Conservation (phyloP, 2,329 filamentous ascomycete genomes). For the Microsporum audouinii region DNA sequence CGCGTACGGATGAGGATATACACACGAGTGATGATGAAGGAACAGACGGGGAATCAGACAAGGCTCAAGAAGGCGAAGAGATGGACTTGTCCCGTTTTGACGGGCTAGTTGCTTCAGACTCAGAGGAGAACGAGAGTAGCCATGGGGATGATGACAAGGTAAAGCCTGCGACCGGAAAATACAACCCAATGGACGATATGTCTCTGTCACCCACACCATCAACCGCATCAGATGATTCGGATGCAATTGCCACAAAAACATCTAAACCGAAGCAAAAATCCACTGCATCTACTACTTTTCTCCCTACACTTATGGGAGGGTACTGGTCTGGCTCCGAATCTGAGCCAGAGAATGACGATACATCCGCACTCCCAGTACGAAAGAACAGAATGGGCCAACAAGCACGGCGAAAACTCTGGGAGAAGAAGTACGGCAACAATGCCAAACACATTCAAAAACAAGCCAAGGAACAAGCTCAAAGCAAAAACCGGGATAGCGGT, state of each 20-base stretch:
- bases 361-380: slow-evolving; percentile 31
- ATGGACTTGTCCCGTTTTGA: slow-evolving; percentile 22
- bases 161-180: slow-evolving; percentile 3
- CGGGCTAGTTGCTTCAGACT: slow-evolving; percentile 25
- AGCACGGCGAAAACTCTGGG: slow-evolving; percentile 49
- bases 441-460: slow-evolving; percentile 48
- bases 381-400: slow-evolving; percentile 55
- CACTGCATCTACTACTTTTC: slow-evolving; percentile 41
- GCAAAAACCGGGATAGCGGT: slow-evolving; percentile 37
- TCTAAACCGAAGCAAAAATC: slow-evolving; percentile 16
- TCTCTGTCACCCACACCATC: slow-evolving; percentile 29
- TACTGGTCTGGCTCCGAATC: slow-evolving; percentile 54
- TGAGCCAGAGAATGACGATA: slow-evolving; percentile 39
- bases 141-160: slow-evolving; percentile 11
- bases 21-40: neutral
- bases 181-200: slow-evolving; percentile 16
- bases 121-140: slow-evolving; percentile 13
- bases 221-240: slow-evolving; percentile 19
- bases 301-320: slow-evolving; percentile 50
- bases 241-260: slow-evolving; percentile 11
- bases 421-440: slow-evolving; percentile 48
- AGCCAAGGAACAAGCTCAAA: slow-evolving; percentile 18
- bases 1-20: slow-evolving; percentile 2
- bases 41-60: neutral
- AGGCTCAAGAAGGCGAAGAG: neutral